These are phyloP conservation scores for Debaryomycetaceae sp. DNA, from an alignment of 1,139 yeast species.

Conservation along the genomic window DNA sequence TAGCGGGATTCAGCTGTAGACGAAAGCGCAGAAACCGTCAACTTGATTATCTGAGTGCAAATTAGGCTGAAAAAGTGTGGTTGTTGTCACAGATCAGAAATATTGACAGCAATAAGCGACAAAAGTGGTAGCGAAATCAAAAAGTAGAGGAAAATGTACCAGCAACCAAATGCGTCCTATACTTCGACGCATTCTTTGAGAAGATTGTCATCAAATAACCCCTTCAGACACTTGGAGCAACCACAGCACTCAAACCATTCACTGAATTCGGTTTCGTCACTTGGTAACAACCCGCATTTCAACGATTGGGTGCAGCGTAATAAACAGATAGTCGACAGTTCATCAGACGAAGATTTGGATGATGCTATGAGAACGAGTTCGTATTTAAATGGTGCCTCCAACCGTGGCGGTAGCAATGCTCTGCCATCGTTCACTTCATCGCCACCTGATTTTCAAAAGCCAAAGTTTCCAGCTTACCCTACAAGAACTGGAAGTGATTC, in stretches of 20 bases:
- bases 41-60: background rate
- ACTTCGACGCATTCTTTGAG: slow-evolving; percentile 38
- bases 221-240: slow-evolving; percentile 38
- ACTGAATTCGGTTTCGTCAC: slow-evolving; percentile 9
- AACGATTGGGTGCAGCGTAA: slow-evolving; percentile 53
- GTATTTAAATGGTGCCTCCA: background rate
- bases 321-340: slow-evolving; percentile 38
- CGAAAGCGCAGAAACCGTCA: background rate
- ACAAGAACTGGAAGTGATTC: slow-evolving; percentile 38
- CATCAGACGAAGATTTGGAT: slow-evolving; percentile 39
- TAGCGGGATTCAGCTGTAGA: background rate
- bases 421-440: background rate
- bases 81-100: background rate
- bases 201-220: slow-evolving; percentile 57
- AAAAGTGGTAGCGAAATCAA: background rate
- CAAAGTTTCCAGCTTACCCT: slow-evolving; percentile 27
- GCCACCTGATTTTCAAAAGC: slow-evolving; percentile 13
- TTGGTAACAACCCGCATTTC: slow-evolving; percentile 18
- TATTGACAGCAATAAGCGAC: background rate
- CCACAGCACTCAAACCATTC: slow-evolving; percentile 4
- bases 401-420: background rate
- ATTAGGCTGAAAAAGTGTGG: background rate
- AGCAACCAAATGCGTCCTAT: slow-evolving; percentile 36
- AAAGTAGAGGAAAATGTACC: slow-evolving; percentile 25
- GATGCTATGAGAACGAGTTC: background rate